Evolutionary conservation across 345 rosid genomes (phyloP).

Genomic region (Mangifera indica): DNA sequence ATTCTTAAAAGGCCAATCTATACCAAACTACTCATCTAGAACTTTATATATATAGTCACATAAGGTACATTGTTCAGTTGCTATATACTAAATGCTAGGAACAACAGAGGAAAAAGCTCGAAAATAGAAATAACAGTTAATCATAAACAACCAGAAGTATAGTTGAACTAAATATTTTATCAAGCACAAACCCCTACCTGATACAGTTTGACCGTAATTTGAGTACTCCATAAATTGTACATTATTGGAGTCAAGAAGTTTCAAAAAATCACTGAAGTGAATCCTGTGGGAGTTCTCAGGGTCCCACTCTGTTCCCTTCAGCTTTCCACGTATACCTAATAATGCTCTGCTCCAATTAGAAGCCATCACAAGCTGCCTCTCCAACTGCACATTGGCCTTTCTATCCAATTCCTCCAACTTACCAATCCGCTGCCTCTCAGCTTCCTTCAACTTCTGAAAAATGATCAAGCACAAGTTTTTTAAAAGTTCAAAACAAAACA

Average conservation of each 20-base stretch:
- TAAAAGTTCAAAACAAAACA: neutral
- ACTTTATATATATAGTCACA: neutral
- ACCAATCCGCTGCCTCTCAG: slow-evolving; percentile 62
- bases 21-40: neutral
- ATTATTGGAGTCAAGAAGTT: slow-evolving; percentile 71
- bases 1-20: neutral
- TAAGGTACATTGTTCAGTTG: neutral
- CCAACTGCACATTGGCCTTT: slow-evolving; percentile 74
- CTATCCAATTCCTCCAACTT: slow-evolving; percentile 71
- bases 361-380: slow-evolving; percentile 91
- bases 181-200: slow-evolving; percentile 47
- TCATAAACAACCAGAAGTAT: neutral
- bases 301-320: slow-evolving; percentile 91
- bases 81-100: neutral
- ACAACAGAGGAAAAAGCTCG: neutral
- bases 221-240: slow-evolving; percentile 91
- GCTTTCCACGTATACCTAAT: slow-evolving; percentile 69
- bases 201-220: slow-evolving; percentile 78
- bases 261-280: slow-evolving; percentile 73
- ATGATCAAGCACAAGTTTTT: neutral
- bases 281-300: slow-evolving; percentile 73
- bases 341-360: slow-evolving; percentile 82
- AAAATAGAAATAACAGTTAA: neutral
- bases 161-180: slow-evolving; percentile 1
- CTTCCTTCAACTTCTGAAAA: slow-evolving; percentile 62